phyloP scores from a whole-genome alignment of 148 eudicot genomes.

The Camellia sinensis region DNA sequence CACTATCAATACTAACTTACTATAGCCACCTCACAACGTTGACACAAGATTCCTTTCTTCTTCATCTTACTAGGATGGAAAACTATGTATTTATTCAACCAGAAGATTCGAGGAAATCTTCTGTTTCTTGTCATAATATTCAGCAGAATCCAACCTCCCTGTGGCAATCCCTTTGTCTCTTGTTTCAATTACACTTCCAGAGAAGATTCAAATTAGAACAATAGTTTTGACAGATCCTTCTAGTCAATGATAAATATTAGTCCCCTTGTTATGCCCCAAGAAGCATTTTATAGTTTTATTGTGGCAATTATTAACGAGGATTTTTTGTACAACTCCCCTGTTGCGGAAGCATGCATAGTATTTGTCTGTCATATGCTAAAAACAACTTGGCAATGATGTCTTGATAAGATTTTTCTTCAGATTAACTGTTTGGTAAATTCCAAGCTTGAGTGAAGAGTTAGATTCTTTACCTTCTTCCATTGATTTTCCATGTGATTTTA shows the following conservation, averaged over 20 bases:
- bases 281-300: neutral
- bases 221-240: neutral
- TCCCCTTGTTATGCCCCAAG: neutral
- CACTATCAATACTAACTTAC: neutral
- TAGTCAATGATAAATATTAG: neutral
- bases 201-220: neutral
- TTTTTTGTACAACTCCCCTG: neutral
- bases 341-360: neutral
- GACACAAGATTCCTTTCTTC: neutral
- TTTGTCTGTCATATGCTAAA: conserved; percentile 3
- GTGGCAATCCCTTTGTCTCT: neutral
- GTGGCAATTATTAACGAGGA: neutral
- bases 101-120: neutral
- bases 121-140: neutral
- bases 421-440: neutral
- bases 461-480: neutral
- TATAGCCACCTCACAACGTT: no score
- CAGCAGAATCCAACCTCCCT: neutral
- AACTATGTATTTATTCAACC: neutral
- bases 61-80: neutral
- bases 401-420: neutral
- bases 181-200: neutral
- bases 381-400: neutral
- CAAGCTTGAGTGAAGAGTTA: neutral
- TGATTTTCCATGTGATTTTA: conserved; percentile 11